Evolutionary conservation across 768 basidiomycete genomes (phyloP).

Genomic region (Mycena maculata): DNA sequence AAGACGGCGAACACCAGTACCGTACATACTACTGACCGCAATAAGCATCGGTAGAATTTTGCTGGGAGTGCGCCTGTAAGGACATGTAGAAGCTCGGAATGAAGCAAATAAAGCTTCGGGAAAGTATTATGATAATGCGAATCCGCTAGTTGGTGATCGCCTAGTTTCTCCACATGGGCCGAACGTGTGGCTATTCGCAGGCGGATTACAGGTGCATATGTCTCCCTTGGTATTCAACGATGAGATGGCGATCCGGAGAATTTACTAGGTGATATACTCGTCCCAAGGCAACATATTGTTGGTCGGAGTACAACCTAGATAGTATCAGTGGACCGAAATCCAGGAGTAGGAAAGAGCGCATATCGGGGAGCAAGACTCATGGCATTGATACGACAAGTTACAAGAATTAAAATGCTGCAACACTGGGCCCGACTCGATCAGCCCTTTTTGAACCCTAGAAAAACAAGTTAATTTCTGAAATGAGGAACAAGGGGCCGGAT

Average conservation of each 20-base stretch:
- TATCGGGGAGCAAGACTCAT: no score
- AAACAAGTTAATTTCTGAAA: not conserved
- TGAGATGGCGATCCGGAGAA: not conserved
- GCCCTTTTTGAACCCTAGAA: constrained; percentile 79
- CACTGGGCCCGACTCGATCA: constrained; percentile 46
- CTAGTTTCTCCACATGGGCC: constrained; percentile 43
- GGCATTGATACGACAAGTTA: not conserved
- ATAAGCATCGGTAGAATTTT: not conserved
- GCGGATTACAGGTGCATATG: constrained; percentile 67
- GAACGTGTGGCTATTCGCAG: constrained; percentile 44
- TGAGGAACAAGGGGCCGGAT: constrained; percentile 4
- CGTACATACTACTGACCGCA: constrained; percentile 50
- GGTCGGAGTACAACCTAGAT: no score
- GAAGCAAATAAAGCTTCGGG: constrained; percentile 70
- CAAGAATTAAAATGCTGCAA: not conserved
- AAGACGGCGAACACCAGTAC: constrained; percentile 64
- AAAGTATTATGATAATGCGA: constrained; percentile 64
- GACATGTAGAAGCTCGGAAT: constrained; percentile 73
- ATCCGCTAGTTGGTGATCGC: constrained; percentile 45
- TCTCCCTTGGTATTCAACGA: constrained; percentile 49
- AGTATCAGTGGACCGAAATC: no score
- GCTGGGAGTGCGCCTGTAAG: constrained; percentile 51
- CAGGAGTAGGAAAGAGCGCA: no score
- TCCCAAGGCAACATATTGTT: no score
- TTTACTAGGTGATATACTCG: no score